Percentiles rank a stretch among this genome's conserved stretches.
Evolutionary conservation across 768 basidiomycete species (phyloP).

Genomic region (Infundibulicybe gibba): DNA sequence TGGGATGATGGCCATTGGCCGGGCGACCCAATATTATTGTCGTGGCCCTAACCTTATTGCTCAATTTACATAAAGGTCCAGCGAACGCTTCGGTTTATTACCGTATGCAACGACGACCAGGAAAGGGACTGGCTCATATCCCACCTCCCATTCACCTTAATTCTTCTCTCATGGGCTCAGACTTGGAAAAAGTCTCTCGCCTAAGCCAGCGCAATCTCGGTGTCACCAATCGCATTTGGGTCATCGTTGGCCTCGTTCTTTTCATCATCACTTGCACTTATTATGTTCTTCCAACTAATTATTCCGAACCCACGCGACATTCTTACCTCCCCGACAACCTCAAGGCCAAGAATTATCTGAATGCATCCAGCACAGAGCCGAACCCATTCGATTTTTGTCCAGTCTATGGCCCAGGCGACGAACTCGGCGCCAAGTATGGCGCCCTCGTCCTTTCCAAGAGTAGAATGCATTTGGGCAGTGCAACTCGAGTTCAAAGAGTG

Average conservation of each 20-base stretch:
- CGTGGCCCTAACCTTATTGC: background rate
- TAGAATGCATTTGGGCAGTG: conserved; percentile 74
- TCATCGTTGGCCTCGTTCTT: conserved; percentile 51
- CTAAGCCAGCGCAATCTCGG: conserved; percentile 56
- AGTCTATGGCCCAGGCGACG: conserved; percentile 82
- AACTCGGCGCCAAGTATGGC: conserved; percentile 77
- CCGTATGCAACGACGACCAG: conserved; percentile 61
- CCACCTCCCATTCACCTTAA: conserved; percentile 33
- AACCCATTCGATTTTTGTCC: conserved; percentile 91
- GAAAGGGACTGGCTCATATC: conserved; percentile 53
- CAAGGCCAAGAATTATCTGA: conserved; percentile 80
- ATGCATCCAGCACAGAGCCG: conserved; percentile 47
- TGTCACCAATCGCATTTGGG: conserved; percentile 69
- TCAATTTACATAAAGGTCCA: background rate
- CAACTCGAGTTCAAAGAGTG: conserved; percentile 77
- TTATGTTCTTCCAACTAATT: too few relatives aligned
- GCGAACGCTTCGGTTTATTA: conserved; percentile 8
- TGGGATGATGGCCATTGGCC: too few relatives aligned
- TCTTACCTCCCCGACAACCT: conserved; percentile 53
- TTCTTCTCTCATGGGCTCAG: conserved; percentile 42
- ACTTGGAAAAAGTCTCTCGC: conserved; percentile 49
- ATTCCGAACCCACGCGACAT: too few relatives aligned
- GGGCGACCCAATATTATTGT: too few relatives aligned
- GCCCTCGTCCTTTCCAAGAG: conserved; percentile 69
- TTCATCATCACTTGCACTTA: conserved; percentile 48